Evolutionary conservation across 306 rosid species (phyloP).

Genomic region (Medicago arabica): DNA sequence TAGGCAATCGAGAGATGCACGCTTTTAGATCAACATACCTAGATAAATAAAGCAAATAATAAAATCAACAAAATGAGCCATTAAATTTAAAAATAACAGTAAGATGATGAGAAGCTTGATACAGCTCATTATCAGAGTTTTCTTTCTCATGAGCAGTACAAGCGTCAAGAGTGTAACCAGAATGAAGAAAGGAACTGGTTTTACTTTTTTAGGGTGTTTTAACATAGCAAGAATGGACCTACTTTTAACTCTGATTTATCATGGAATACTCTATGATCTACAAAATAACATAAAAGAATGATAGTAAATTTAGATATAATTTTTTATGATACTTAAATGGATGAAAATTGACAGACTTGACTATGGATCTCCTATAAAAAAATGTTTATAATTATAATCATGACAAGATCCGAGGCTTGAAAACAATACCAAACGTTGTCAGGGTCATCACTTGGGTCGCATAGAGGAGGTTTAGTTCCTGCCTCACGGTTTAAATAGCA

Average conservation of each 20-base stretch:
- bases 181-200: slow-evolving; percentile 31
- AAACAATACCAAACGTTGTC: slow-evolving; percentile 77
- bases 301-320: slow-evolving; percentile 6
- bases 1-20: slow-evolving; percentile 83
- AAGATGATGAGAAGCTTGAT: slow-evolving; percentile 37
- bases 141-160: slow-evolving; percentile 9
- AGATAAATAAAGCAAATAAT: slow-evolving; percentile 40
- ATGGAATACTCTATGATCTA: slow-evolving; percentile 34
- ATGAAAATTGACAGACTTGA: neutral
- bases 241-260: slow-evolving; percentile 18
- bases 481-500: slow-evolving; percentile 73
- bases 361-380: neutral
- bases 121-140: slow-evolving; percentile 4
- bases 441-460: slow-evolving; percentile 82
- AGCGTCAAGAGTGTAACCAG: slow-evolving; percentile 15
- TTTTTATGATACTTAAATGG: slow-evolving; percentile 24
- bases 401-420: slow-evolving; percentile 33
- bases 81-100: slow-evolving; percentile 22
- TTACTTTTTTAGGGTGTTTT: slow-evolving; percentile 34
- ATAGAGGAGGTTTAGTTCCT: slow-evolving; percentile 83
- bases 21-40: slow-evolving; percentile 89
- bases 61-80: slow-evolving; percentile 38
- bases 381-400: slow-evolving; percentile 32
- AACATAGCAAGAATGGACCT: slow-evolving; percentile 32
- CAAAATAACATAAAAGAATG: slow-evolving; percentile 18